Conservation (phyloP, 345 rosid species). For the Rhodomyrtus tomentosa region DNA sequence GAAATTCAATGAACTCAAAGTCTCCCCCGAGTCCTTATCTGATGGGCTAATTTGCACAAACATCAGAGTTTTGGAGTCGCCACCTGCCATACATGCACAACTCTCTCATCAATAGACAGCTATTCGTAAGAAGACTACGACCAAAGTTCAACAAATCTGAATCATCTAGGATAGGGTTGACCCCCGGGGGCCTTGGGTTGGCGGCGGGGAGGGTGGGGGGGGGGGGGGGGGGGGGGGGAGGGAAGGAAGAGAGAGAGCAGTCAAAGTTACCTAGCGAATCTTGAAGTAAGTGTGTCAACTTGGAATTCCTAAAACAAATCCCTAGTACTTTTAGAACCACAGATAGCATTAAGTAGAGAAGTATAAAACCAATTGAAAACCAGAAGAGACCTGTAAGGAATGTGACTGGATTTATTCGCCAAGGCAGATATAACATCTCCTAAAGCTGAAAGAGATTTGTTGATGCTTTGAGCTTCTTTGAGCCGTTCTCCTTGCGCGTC, state of each 20-base stretch:
- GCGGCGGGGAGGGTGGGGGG: no score
- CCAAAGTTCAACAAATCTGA: background rate
- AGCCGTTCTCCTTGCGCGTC: conserved; percentile 89
- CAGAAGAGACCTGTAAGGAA: conserved; percentile 64
- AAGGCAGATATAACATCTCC: conserved; percentile 90
- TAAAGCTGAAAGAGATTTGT: conserved; percentile 89
- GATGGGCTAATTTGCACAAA: conserved; percentile 95
- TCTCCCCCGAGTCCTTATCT: conserved; percentile 75
- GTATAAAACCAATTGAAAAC: background rate
- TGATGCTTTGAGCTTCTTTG: conserved; percentile 93
- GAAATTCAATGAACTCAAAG: conserved; percentile 76
- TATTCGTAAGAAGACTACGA: background rate
- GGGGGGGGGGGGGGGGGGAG: background rate
- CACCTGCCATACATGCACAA: conserved; percentile 32
- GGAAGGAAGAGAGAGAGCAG: background rate
- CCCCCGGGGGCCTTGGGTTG: no score
- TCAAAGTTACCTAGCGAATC: conserved; percentile 75
- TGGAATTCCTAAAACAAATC: conserved; percentile 68
- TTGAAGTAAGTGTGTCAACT: conserved; percentile 90
- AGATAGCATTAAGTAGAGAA: background rate
- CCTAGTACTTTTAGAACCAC: conserved; percentile 1
- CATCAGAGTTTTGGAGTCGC: conserved; percentile 89
- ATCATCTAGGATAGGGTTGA: no score
- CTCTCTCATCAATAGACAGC: background rate
- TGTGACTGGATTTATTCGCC: conserved; percentile 77